Base-by-base conservation (phyloP, 352 stramenopile species). In the Globisporangium barbulae region DNA sequence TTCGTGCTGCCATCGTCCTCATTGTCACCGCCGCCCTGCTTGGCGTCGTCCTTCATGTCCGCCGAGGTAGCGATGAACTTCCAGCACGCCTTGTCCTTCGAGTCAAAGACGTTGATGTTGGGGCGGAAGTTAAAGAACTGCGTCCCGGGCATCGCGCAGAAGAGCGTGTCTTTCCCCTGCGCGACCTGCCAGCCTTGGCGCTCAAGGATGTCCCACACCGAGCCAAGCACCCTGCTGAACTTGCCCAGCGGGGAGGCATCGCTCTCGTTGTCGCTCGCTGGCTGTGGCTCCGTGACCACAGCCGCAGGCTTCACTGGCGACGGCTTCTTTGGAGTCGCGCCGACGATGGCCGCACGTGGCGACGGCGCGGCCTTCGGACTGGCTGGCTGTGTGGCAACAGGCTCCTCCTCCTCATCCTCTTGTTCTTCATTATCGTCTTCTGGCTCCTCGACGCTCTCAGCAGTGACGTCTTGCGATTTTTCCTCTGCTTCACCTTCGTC, bases 61-160 rank as follows among this genome's bases (percentile, higher is more conserved):
- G 71, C 63, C 10, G 63, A 44, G 9, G 71, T 50, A 54, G 78
- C 73, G 47, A 93, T 74, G 70, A 82, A 91, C 56, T 93, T 93
- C 84, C 84, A 93, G 59, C 79, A 90, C 17, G 84, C 84, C 68
- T 93, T 91, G 17, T 75, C 67, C 65, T 88, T 89, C 30, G 73
- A 80, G 71, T 93, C 84, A 33, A 93, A 93, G 52, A 91, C 80
- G 70, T 91, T 93, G 50, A 93, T 80, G 67, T 91, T 93, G 25
- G 84, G 84, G 42, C 82, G 81, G 41, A 93, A 93, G 67, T 88
- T 90, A 73, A 89, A 90, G 56, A 93, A 93, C 65, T 88, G 73
- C 33, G 87, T 88, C 30, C 72, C 81, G 0, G 84, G 84, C 84
- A 93, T 93, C 19, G 81, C 76, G 49, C 83, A 88, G 52, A 91